Evolutionary conservation across 805 yeast genomes (phyloP).

Genomic region (Starmerella cellae): DNA sequence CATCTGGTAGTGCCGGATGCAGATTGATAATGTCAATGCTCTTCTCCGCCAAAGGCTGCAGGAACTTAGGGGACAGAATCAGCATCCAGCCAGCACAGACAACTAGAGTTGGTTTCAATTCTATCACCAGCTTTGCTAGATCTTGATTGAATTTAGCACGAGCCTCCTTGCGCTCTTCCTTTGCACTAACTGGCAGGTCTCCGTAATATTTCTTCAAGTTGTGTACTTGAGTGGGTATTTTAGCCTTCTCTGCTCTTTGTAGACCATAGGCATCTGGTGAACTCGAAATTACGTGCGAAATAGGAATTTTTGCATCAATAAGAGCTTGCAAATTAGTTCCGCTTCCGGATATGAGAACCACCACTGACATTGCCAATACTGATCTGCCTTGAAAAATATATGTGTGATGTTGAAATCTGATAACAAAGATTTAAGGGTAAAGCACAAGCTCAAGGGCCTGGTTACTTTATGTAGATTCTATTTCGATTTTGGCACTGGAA

Average conservation of each 20-base stretch:
- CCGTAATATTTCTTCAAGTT: conserved; percentile 59
- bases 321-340: conserved; percentile 95
- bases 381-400: too few relatives aligned
- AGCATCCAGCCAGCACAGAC: conserved; percentile 99
- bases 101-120: conserved; percentile 58
- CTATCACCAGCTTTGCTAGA: conserved; percentile 52
- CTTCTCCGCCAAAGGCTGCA: conserved; percentile 47
- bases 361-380: conserved; percentile 28
- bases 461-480: too few relatives aligned
- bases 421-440: too few relatives aligned
- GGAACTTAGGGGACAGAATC: conserved; percentile 65
- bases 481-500: too few relatives aligned
- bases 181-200: conserved; percentile 59
- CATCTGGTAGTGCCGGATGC: conserved; percentile 96
- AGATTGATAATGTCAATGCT: conserved; percentile 73
- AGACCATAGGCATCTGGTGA: conserved; percentile 78
- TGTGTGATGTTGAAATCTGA: too few relatives aligned
- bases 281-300: conserved; percentile 74
- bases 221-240: conserved; percentile 60
- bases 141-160: conserved; percentile 66
- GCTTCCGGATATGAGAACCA: conserved; percentile 84
- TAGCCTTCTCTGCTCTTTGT: conserved; percentile 54
- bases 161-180: conserved; percentile 41
- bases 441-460: too few relatives aligned
- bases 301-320: conserved; percentile 56